Conservation (phyloP, 257 asterid genomes). For the Gentiana macrophylla region DNA sequence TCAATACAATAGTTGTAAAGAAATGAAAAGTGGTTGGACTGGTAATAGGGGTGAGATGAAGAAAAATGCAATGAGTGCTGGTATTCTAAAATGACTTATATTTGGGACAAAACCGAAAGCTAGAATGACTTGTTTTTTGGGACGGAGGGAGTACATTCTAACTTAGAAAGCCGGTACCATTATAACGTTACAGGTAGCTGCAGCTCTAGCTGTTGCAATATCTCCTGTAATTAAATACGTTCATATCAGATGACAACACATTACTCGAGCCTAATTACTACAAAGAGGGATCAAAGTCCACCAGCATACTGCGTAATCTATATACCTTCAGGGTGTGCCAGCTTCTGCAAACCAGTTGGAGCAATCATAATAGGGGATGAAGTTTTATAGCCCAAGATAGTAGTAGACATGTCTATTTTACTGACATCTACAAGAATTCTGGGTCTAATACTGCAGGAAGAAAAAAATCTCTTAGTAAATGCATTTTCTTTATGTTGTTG, state of each 20-base stretch:
- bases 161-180: constrained; percentile 30
- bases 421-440: constrained; percentile 50
- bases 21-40: too few species aligned
- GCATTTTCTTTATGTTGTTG: background rate
- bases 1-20: too few species aligned
- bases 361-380: constrained; percentile 50
- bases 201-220: constrained; percentile 59
- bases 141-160: background rate
- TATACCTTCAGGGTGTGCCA: constrained; percentile 54
- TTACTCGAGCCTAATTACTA: too few species aligned
- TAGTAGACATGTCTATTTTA: constrained; percentile 39
- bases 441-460: constrained; percentile 33
- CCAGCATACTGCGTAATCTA: background rate
- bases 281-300: background rate
- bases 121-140: too few species aligned
- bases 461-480: constrained; percentile 4
- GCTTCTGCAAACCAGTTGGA: constrained; percentile 37
- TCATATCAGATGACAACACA: constrained; percentile 2
- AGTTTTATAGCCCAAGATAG: constrained; percentile 34
- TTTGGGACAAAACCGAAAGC: too few species aligned
- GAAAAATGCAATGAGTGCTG: too few species aligned
- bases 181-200: constrained; percentile 41
- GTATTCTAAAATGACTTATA: too few species aligned
- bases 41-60: too few species aligned
- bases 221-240: constrained; percentile 29